Conservation (phyloP, 208 protist species). For the Trypanosoma mega region DNA sequence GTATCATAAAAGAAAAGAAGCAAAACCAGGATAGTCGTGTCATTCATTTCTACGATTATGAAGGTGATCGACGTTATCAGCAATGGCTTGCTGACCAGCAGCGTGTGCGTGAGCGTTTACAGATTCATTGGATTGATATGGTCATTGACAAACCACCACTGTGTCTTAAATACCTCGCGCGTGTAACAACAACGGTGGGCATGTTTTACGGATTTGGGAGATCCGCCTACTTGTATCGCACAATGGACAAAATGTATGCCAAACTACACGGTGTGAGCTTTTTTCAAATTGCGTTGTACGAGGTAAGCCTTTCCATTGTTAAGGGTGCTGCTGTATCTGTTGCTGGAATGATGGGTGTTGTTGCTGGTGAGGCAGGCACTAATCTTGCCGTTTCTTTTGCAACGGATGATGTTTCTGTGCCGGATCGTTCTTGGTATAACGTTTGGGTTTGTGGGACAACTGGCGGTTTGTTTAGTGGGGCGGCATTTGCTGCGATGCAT, state of each 20-base stretch:
- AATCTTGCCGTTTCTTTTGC: conserved; percentile 26
- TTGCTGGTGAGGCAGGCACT: conserved; percentile 45
- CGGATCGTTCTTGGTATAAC: conserved; percentile 65
- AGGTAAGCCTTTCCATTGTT: conserved; percentile 57
- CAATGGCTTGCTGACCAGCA: conserved; percentile 74
- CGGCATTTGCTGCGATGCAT: conserved; percentile 48
- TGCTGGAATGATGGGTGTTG: conserved; percentile 46
- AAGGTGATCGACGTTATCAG: conserved; percentile 66
- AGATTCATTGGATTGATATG: conserved; percentile 81
- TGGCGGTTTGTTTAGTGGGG: conserved; percentile 49
- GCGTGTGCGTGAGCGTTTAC: conserved; percentile 46
- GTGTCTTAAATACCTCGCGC: conserved; percentile 57
- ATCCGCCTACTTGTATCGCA: conserved; percentile 77
- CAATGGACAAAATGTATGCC: conserved; percentile 89
- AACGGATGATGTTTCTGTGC: conserved; percentile 39
- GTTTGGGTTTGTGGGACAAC: conserved; percentile 36
- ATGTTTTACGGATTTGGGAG: conserved; percentile 77
- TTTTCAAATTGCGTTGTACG: conserved; percentile 55
- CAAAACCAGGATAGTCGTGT: conserved; percentile 21
- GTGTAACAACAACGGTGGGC: conserved; percentile 67
- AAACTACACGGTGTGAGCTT: conserved; percentile 83
- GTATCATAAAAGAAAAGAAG: conserved; percentile 40
- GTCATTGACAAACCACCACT: conserved; percentile 59
- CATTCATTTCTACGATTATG: conserved; percentile 69
- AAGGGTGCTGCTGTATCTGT: conserved; percentile 54